Base-by-base conservation (phyloP, 176 grass and related monocot genomes). In the Avena eriantha region DNA sequence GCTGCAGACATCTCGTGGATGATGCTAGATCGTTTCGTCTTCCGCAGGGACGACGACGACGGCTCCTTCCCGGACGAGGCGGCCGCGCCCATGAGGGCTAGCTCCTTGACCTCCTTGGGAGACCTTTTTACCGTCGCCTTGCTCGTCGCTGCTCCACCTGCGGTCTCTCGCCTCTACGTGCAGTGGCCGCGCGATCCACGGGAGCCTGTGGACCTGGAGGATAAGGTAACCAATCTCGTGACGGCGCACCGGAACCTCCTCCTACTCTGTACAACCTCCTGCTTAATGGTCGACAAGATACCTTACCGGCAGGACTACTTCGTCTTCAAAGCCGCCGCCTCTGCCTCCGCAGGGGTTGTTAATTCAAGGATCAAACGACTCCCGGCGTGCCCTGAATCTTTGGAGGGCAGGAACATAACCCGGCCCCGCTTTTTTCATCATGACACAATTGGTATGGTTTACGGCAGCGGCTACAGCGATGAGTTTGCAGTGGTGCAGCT, bases 281-380 rank as follows among this genome's bases (percentile, higher is more conserved):
- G 2, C 15, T 53, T 14, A 17, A 50, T 50, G 48, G 15, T 53
- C 50, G 3, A 53, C 50, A 3, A 3, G 4, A 14, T 14, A 3
- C 64, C 29, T 36, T 68, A 68, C 65, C 65, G 31, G 31, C 65
- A 68, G 31, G 65, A 68, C 15, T 35, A 72, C 69, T 72, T 72
- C 11, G 39, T 72, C 10, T 72, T 43, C 69, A n/a, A 22, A 45
- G 18, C 34, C 3, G 3, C 48, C 48, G 39, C 68, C 68, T 4
- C 35, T 1, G 4, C 48, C 48, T n/a, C 4, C 8, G 19, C 36
- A 4, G 69, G 8, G 11, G 36, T 0, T 45, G 36, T 0, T 45
- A 10, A 39, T 0, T 70, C 35, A 3, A 9, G 17, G 10, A 36
- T 72, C 39, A 22, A 0, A 6, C 39, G 69, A 4, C 8, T 72